Percentiles rank a stretch among this genome's conserved stretches.
Conservation (phyloP, 83 land plant genomes). For the Thuja plicata region DNA sequence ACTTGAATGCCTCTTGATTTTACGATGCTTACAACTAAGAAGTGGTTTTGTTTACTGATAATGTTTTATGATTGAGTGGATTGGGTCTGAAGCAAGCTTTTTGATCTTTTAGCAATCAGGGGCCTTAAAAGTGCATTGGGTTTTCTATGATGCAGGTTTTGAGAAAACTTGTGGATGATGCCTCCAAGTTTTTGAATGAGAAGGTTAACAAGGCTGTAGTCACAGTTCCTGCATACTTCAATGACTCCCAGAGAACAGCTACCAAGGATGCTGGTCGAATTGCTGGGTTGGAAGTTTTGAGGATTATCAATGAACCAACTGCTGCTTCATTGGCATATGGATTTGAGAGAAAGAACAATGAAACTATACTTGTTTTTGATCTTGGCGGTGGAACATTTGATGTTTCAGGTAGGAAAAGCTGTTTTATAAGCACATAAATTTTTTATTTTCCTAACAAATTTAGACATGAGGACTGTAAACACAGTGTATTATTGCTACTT, state of each 20-base stretch:
- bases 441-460: neutral
- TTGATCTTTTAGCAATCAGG: neutral
- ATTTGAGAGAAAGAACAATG: slow-evolving; percentile 81
- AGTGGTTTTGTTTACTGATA: neutral
- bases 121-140: neutral
- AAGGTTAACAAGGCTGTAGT: slow-evolving; percentile 84
- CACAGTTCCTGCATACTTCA: slow-evolving; percentile 96
- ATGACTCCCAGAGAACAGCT: slow-evolving; percentile 86
- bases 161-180: slow-evolving; percentile 85
- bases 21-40: neutral
- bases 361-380: slow-evolving; percentile 80
- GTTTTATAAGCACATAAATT: neutral
- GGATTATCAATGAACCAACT: slow-evolving; percentile 93
- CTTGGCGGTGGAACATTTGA: slow-evolving; percentile 96
- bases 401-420: slow-evolving; percentile 58
- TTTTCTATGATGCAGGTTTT: slow-evolving; percentile 46
- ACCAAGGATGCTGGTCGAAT: slow-evolving; percentile 94
- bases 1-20: neutral
- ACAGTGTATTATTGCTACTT: neutral
- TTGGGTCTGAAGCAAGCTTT: neutral
- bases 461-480: neutral
- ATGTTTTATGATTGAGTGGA: neutral
- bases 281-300: slow-evolving; percentile 83
- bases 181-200: slow-evolving; percentile 81
- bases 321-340: slow-evolving; percentile 95